Evolutionary conservation across 179 eudicot genomes (phyloP).

Genomic region (Nepenthes alata): DNA sequence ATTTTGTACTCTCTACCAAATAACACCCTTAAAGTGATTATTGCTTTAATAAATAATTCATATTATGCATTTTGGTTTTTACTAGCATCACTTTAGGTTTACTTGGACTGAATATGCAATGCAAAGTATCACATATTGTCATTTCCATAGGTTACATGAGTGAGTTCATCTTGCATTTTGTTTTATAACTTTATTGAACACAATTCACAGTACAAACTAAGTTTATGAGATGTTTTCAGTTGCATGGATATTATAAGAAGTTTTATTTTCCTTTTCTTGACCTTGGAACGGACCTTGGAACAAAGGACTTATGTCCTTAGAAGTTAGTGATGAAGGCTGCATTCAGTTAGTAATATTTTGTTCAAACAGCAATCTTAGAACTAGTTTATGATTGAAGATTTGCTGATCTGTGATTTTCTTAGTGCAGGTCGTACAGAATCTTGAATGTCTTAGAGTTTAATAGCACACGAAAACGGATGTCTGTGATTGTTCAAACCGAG

Average conservation of each 20-base stretch:
- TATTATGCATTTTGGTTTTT: neutral
- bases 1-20: neutral
- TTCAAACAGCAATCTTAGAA: neutral
- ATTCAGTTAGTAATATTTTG: neutral
- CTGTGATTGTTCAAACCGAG: conserved; percentile 53
- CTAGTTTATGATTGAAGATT: conserved; percentile 7
- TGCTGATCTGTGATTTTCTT: neutral
- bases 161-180: too few relatives aligned
- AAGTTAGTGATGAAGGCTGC: neutral
- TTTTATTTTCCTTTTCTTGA: neutral
- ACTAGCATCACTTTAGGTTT: neutral
- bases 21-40: neutral
- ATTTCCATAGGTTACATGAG: too few relatives aligned
- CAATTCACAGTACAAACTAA: too few relatives aligned
- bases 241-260: neutral
- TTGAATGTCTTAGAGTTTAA: conserved; percentile 58
- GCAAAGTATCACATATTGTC: neutral
- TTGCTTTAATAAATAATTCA: neutral
- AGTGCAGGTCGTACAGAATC: conserved; percentile 29
- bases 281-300: too few relatives aligned
- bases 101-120: neutral
- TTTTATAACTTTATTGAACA: too few relatives aligned
- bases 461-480: conserved; percentile 62
- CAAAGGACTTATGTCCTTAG: neutral
- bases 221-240: neutral